Percentiles rank a stretch among this genome's conserved stretches.
These are phyloP conservation scores for Aplosporella prunicola DNA, from an alignment of 2,329 filamentous ascomycete species.

Conservation along the genomic window DNA sequence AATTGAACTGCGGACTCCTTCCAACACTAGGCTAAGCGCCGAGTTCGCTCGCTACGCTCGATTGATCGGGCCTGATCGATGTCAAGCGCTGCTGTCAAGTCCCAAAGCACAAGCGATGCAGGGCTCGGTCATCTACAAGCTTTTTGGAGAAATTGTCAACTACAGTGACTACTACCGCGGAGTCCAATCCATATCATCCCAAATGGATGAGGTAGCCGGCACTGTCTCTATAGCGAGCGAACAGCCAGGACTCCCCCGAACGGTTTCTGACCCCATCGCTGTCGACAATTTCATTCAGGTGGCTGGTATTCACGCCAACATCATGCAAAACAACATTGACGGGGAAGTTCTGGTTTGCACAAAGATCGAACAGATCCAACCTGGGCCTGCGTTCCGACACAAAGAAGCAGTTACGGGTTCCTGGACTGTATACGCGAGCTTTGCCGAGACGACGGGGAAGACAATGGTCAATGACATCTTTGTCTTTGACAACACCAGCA, in stretches of 20 bases:
- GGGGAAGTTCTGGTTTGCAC: too few relatives aligned
- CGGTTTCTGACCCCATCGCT: slow-evolving; percentile 2
- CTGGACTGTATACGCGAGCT: neutral
- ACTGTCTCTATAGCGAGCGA: neutral
- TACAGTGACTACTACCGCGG: neutral
- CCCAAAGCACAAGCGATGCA: neutral
- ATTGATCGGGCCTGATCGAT: neutral
- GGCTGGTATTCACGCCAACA: slow-evolving; percentile 9
- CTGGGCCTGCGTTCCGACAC: too few relatives aligned
- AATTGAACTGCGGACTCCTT: neutral
- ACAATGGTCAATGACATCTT: neutral
- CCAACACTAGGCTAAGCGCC: neutral
- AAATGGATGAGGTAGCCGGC: neutral
- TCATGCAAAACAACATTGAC: neutral
- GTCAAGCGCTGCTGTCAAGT: neutral
- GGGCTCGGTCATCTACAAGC: neutral
- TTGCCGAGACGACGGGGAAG: neutral
- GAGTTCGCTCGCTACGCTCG: neutral
- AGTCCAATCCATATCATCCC: neutral
- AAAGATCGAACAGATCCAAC: too few relatives aligned
- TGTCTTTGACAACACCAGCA: neutral
- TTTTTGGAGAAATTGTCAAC: neutral
- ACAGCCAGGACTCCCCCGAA: neutral
- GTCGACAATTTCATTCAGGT: slow-evolving; percentile 10
- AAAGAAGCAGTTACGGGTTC: neutral